Evolutionary conservation across 2,329 filamentous ascomycete species (phyloP).

Genomic region (Pestalotiopsis fici): DNA sequence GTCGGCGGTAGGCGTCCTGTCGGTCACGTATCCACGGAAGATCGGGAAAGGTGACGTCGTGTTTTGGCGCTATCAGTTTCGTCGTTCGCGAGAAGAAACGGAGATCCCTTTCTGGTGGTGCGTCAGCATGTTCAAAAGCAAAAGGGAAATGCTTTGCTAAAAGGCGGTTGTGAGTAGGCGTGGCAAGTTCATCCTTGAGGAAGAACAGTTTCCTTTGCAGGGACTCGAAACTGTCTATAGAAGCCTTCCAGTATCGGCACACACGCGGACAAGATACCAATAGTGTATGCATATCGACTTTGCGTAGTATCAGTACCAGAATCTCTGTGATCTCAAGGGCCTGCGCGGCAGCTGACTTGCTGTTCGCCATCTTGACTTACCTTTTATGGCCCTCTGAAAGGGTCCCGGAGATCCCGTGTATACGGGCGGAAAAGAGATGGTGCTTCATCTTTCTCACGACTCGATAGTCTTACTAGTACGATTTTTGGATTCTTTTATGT

Average conservation of each 20-base stretch:
- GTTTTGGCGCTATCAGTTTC: no score
- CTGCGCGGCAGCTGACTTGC: neutral
- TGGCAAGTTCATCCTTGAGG: neutral
- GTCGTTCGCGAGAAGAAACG: no score
- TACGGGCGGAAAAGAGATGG: no score
- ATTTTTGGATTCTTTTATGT: no score
- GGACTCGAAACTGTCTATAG: neutral
- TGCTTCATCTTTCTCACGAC: no score
- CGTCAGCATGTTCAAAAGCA: neutral
- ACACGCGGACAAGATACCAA: neutral
- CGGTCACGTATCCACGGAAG: neutral
- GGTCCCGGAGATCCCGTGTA: no score
- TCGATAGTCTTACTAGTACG: no score
- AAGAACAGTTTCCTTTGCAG: neutral
- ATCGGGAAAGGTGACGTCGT: no score
- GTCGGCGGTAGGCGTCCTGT: neutral
- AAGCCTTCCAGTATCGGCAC: neutral
- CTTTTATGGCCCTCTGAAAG: neutral
- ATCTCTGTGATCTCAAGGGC: neutral
- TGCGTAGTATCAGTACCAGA: neutral
- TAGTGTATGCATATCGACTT: neutral
- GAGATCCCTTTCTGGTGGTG: no score
- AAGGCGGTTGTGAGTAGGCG: neutral
- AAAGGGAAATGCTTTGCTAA: neutral
- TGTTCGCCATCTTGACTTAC: neutral